phyloP scores from a whole-genome alignment of 345 rosid genomes.

The Raphanus raphanistrum region DNA sequence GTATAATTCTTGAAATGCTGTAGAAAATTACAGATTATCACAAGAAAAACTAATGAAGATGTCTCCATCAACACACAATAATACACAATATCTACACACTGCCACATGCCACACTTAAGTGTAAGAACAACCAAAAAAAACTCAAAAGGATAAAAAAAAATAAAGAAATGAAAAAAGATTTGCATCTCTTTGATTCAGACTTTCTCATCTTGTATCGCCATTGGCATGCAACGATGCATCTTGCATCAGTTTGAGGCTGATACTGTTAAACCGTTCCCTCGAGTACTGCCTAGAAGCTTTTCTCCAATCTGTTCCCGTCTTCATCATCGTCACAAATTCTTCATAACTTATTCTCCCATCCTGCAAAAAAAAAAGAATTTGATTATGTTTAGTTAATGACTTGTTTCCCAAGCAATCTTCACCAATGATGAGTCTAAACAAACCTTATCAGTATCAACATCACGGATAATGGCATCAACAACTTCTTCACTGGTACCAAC shows the following conservation, averaged over 20 bases:
- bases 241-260: not conserved
- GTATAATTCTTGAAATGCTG: not conserved
- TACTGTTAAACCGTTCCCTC: not conserved
- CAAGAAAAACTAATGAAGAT: not conserved
- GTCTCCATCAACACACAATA: not conserved
- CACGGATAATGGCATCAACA: not conserved
- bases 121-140: not conserved
- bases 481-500: constrained; percentile 1
- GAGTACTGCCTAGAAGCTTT: not conserved
- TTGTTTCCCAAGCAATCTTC: not conserved
- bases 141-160: not conserved
- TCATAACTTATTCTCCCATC: not conserved
- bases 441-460: not conserved
- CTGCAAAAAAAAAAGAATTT: not conserved
- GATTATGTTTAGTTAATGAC: not conserved
- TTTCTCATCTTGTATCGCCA: not conserved
- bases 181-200: not conserved
- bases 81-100: not conserved
- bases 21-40: not conserved
- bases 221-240: not conserved
- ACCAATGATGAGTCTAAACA: not conserved
- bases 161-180: not conserved
- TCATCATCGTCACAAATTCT: not conserved
- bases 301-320: not conserved
- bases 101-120: not conserved